Percentiles rank a stretch among this genome's conserved stretches.
Conservation (phyloP, 768 basidiomycete genomes). For the Phylloporus rhodoxanthus region DNA sequence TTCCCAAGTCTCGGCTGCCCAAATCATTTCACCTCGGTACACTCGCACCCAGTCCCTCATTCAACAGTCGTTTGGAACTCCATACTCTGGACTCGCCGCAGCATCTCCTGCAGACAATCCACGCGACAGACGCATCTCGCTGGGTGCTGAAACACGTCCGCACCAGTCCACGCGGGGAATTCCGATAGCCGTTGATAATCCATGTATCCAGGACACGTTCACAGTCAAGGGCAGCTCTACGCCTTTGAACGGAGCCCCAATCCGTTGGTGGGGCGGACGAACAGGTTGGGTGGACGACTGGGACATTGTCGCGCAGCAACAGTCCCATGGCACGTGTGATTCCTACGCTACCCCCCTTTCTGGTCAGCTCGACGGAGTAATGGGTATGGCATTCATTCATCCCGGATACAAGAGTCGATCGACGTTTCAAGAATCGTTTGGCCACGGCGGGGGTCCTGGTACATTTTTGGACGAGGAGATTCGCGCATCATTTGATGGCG, state of each 20-base stretch:
- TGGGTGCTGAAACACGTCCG: constrained; percentile 4
- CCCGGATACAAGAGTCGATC: not conserved
- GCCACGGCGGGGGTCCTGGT: not conserved
- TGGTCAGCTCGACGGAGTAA: not conserved
- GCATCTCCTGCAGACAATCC: not conserved
- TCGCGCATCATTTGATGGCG: constrained; percentile 14
- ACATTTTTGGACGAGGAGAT: constrained; percentile 19
- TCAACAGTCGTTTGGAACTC: constrained; percentile 11
- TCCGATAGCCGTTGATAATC: not conserved
- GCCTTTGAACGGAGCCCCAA: constrained; percentile 16
- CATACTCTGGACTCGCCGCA: not conserved
- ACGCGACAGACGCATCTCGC: constrained; percentile 5
- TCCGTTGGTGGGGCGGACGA: constrained; percentile 18
- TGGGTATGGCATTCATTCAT: not conserved
- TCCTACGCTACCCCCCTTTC: not conserved
- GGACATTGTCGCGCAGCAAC: constrained; percentile 5
- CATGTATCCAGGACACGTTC: not conserved
- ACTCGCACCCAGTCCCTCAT: constrained; percentile 14
- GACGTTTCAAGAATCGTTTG: constrained; percentile 5
- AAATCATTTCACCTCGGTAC: constrained; percentile 5
- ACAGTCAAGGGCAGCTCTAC: constrained; percentile 4
- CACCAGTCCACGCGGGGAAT: not conserved
- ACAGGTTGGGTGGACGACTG: constrained; percentile 18
- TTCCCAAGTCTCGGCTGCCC: constrained; percentile 4
- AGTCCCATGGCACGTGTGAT: not conserved